Base-by-base conservation (phyloP, 2,329 filamentous ascomycete genomes). In the Paracoccidioides lutzii region DNA sequence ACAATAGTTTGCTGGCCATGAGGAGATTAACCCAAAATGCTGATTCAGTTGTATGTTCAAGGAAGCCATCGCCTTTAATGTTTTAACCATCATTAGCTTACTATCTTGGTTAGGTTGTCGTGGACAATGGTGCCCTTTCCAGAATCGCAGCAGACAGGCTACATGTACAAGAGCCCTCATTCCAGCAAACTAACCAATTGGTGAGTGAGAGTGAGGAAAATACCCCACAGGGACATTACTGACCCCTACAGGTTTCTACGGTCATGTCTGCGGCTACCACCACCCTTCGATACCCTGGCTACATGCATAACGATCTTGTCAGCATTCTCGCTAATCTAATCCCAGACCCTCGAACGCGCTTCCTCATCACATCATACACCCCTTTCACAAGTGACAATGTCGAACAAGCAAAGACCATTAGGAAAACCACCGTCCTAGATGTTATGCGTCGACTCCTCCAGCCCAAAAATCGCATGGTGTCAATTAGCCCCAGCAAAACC, bases 231-330 rank as follows among this genome's bases (percentile, higher is more conserved):
- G 8, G 4, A 35, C 0, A 43, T 53, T 38, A 42, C 54, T 63
- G 54, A 66, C 22, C 46, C 50, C 50, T 56, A n/a, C 50, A 86
- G 81, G 80, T 93, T 3, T 93, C 90, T 6, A 98, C 94, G 1
- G 94, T 98, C 70, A 98, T 98, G 93, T 96, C 90, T 40, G 93
- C 93, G 42, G 94, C 89, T 67, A 98, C 93, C 3, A 97, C 91
- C 8, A 96, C 94, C 2, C 82, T 98, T 52, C 82, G 93, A 67
- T 98, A 98, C 70, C 93, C 93, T 1, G 93, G 93, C 42, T 98
- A 98, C 74, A 98, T 98, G 93, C 93, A 98, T 77, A 98, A 98
- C 71, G 93, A 98, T 68, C 84, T 98, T 14, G 90, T 95, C 67
- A 93, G 91, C 71, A 97, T 98, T 64, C 81, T 98, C 57, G 93